Conservation (phyloP, 1,139 yeast species). For the Nakaseomyces nivariensis region DNA sequence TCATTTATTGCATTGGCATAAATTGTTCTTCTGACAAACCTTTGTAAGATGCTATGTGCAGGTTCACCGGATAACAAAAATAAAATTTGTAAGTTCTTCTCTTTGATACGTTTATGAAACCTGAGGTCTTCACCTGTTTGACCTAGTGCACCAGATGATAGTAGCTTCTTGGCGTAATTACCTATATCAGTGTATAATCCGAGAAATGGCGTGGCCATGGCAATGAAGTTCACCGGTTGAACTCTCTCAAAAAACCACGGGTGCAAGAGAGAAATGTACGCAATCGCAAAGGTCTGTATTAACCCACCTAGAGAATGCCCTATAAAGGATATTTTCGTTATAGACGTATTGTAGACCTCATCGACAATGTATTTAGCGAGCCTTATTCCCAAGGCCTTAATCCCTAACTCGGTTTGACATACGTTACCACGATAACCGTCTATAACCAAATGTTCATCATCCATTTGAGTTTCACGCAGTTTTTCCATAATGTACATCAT, state of each 20-base stretch:
- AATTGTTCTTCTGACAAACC: constrained; percentile 46
- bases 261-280: constrained; percentile 58
- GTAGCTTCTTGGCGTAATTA: constrained; percentile 66
- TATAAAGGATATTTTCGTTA: constrained; percentile 62
- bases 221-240: constrained; percentile 64
- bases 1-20: constrained; percentile 39
- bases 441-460: constrained; percentile 51
- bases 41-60: constrained; percentile 53
- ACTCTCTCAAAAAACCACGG: constrained; percentile 59
- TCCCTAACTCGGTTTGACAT: constrained; percentile 81
- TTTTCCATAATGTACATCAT: constrained; percentile 76
- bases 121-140: constrained; percentile 87
- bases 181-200: constrained; percentile 84
- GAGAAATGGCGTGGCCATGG: constrained; percentile 75
- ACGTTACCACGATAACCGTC: constrained; percentile 76
- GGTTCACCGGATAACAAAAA: constrained; percentile 72
- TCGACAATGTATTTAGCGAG: constrained; percentile 66
- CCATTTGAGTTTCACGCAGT: constrained; percentile 46
- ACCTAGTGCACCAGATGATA: constrained; percentile 83
- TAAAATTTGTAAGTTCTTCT: constrained; percentile 49
- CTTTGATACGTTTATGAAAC: constrained; percentile 29
- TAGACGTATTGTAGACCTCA: constrained; percentile 39
- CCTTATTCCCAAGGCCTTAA: constrained; percentile 72
- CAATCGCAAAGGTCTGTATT: constrained; percentile 81
- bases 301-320: constrained; percentile 91